Conservation (phyloP, 352 stramenopile species). For the Albugo laibachii region DNA sequence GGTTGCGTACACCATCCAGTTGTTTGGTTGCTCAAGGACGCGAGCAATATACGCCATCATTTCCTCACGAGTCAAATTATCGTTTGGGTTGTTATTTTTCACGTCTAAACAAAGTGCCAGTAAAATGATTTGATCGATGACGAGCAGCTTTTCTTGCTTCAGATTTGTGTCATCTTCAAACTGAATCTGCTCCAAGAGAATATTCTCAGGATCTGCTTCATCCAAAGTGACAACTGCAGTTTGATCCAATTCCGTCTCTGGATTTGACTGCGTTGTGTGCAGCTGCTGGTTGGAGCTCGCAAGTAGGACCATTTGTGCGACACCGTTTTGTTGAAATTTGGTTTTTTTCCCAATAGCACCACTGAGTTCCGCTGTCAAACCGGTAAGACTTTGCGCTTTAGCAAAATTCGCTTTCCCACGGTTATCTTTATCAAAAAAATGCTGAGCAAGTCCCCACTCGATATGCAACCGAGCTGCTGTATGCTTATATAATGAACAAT, state of each 20-base stretch:
- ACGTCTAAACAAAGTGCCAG: constrained; percentile 92
- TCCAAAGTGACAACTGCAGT: constrained; percentile 69
- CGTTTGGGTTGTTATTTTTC: constrained; percentile 89
- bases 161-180: constrained; percentile 59
- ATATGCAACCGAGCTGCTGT: too few species aligned
- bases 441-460: constrained; percentile 85
- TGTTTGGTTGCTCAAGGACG: constrained; percentile 85
- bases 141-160: constrained; percentile 51
- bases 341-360: constrained; percentile 87
- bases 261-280: constrained; percentile 6
- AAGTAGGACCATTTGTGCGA: constrained; percentile 80
- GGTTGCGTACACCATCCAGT: constrained; percentile 95
- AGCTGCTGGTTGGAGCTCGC: too few species aligned
- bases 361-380: constrained; percentile 76
- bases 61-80: constrained; percentile 88
- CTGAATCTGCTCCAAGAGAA: constrained; percentile 81
- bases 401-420: constrained; percentile 81
- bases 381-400: constrained; percentile 57
- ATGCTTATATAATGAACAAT: too few species aligned
- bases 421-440: constrained; percentile 84
- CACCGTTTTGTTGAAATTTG: constrained; percentile 87
- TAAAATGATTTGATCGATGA: constrained; percentile 78
- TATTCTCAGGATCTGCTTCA: constrained; percentile 77
- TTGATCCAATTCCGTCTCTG: constrained; percentile 41
- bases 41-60: constrained; percentile 90